Evolutionary conservation across 2,329 filamentous ascomycete genomes (phyloP).

Genomic region (Fusarium sp.): DNA sequence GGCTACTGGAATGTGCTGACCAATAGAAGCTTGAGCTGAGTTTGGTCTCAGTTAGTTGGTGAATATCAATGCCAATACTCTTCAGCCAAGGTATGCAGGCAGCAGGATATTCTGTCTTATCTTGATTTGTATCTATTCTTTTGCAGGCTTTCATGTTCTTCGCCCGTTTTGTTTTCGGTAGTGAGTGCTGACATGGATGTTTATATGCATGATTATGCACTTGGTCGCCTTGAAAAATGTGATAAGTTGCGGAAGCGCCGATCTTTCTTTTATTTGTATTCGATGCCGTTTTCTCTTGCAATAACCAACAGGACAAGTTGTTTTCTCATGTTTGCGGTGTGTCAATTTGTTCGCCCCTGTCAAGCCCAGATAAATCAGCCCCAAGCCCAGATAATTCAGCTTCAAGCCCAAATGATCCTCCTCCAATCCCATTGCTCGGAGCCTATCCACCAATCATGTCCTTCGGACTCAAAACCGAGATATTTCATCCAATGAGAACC

Average conservation of each 20-base stretch:
- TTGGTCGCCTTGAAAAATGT: neutral
- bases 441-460: rapidly evolving
- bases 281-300: no score
- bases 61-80: neutral
- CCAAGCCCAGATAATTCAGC: no score
- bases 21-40: neutral
- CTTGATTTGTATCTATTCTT: neutral
- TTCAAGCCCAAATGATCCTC: no score
- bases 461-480: rapidly evolving
- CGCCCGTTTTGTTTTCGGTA: neutral
- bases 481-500: neutral
- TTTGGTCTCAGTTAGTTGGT: no score
- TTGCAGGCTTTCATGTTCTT: neutral
- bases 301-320: no score
- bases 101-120: no score
- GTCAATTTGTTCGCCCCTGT: no score
- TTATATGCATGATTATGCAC: neutral
- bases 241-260: rapidly evolving
- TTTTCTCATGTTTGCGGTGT: neutral
- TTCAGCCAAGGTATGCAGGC: no score
- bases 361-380: no score
- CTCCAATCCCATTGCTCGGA: neutral
- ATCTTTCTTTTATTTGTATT: rapidly evolving
- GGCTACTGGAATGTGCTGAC: neutral
- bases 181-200: neutral